A percentile compares a stretch with the other conserved stretches of the same genome.
These are phyloP conservation scores for Oenanthe sinensis DNA, from an alignment of 129 eudicot species.

Conservation along the genomic window DNA sequence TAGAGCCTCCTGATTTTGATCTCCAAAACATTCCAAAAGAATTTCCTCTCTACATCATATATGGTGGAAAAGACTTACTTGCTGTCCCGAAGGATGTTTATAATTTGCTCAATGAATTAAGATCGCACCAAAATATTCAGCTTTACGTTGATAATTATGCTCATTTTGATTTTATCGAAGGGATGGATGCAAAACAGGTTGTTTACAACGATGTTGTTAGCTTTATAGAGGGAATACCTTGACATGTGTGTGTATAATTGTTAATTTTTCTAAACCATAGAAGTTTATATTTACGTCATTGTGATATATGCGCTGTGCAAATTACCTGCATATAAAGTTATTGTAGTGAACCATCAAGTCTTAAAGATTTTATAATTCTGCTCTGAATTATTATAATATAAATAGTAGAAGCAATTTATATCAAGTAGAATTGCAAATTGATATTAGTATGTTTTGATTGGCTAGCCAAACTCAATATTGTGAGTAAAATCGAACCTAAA, in stretches of 20 bases:
- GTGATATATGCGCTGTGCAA: too few relatives aligned
- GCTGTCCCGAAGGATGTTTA: background rate
- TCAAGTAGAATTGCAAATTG: too few relatives aligned
- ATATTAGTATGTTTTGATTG: too few relatives aligned
- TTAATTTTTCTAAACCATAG: too few relatives aligned
- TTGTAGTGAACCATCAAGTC: too few relatives aligned
- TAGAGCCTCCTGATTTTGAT: background rate
- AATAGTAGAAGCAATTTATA: too few relatives aligned
- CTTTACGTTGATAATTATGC: background rate
- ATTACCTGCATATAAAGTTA: too few relatives aligned
- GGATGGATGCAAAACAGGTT: background rate
- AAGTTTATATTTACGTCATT: too few relatives aligned
- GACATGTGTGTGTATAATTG: background rate
- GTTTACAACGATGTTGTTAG: background rate
- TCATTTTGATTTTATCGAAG: background rate
- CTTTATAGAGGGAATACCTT: background rate
- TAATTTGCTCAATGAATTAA: background rate
- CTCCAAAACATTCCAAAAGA: background rate
- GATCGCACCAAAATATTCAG: background rate
- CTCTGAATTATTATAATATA: too few relatives aligned
- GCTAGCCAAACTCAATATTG: too few relatives aligned
- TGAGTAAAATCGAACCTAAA: too few relatives aligned
- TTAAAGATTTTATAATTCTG: too few relatives aligned
- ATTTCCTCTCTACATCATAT: background rate
- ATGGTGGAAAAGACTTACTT: background rate